phyloP scores from a whole-genome alignment of 2,329 filamentous ascomycete genomes.

The Claviceps fusiformis region DNA sequence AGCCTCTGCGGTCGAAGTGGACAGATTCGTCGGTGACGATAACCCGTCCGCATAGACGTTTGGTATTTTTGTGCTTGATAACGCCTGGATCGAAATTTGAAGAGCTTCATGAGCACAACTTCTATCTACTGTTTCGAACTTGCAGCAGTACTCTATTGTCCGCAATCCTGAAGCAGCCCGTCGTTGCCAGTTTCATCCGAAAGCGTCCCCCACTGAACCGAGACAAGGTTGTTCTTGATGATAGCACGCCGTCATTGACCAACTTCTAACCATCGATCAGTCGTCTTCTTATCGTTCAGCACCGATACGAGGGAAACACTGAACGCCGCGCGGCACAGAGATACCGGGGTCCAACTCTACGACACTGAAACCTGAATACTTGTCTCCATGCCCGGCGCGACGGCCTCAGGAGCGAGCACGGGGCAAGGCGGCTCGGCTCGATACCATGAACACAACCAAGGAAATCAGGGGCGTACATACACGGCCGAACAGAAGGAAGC shows the following conservation, averaged over 20 bases:
- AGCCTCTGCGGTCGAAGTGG: neutral
- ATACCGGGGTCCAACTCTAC: neutral
- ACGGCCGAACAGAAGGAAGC: constrained; percentile 86
- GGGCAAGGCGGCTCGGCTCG: constrained; percentile 28
- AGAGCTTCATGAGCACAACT: neutral
- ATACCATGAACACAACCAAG: constrained; percentile 58
- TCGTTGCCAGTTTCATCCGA: too few species aligned
- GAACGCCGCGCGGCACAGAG: neutral
- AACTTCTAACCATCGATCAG: neutral
- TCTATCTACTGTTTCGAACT: neutral
- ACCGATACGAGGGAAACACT: neutral
- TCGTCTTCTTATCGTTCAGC: neutral
- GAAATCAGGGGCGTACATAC: constrained; percentile 62
- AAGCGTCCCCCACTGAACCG: neutral
- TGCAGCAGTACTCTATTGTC: neutral
- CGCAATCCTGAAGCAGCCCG: neutral
- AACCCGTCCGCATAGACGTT: neutral
- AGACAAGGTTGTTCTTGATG: neutral
- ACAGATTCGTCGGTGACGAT: neutral
- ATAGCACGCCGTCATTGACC: neutral
- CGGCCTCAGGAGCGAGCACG: constrained; percentile 40
- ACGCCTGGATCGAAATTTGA: neutral
- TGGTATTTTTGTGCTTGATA: neutral
- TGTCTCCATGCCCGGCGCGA: constrained; percentile 29
- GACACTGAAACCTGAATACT: neutral